Conservation (phyloP, 164 flowering plant species). For the Annona cherimola region DNA sequence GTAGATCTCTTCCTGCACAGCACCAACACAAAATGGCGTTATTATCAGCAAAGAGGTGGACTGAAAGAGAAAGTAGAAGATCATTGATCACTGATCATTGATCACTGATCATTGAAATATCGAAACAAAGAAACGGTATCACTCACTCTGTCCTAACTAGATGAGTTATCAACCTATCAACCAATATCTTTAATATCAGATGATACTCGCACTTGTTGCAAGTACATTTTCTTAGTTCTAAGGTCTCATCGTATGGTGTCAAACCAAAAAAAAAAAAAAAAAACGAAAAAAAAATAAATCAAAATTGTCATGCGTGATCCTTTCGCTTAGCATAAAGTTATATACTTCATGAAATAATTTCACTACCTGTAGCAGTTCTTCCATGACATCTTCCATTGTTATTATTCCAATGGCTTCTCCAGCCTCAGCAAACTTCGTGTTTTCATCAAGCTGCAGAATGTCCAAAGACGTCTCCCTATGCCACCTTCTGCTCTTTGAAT, state of each 20-base stretch:
- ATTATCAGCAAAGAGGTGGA: neutral
- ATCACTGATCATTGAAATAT: too few relatives aligned
- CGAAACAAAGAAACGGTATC: neutral
- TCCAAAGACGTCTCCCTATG: conserved; percentile 61
- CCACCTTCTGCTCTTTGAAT: conserved; percentile 71
- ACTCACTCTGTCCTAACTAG: too few relatives aligned
- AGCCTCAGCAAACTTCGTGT: conserved; percentile 56
- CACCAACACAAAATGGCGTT: neutral
- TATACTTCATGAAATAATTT: neutral
- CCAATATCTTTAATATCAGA: neutral
- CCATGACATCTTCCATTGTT: conserved; percentile 68
- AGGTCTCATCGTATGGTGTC: too few relatives aligned
- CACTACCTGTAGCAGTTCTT: conserved; percentile 72
- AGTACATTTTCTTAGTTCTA: too few relatives aligned
- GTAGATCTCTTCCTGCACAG: conserved; percentile 43
- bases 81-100: too few relatives aligned
- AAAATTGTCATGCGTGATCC: too few relatives aligned
- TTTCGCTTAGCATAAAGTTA: too few relatives aligned
- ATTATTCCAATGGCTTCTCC: conserved; percentile 93
- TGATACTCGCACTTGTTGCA: too few relatives aligned
- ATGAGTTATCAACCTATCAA: too few relatives aligned
- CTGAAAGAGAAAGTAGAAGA: neutral
- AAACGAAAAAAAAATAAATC: too few relatives aligned
- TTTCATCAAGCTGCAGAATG: conserved; percentile 62
- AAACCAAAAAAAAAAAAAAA: too few relatives aligned